phyloP scores from a whole-genome alignment of 2,329 filamentous ascomycete species.

The Chaetomiaceae sp. region DNA sequence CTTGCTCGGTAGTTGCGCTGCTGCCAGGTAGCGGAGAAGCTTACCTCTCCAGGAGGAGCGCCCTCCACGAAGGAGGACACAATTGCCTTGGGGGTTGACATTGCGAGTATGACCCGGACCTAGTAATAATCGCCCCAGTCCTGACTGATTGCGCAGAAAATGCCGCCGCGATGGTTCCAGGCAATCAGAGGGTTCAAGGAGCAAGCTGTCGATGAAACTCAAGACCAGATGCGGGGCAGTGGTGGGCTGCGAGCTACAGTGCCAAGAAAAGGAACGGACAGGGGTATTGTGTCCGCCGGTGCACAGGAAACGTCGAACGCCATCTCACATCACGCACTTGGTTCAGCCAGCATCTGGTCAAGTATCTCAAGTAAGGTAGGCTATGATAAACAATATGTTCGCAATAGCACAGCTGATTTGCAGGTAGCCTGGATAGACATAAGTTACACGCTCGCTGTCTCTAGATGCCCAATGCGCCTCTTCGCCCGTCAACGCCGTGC shows the following conservation, averaged over 20 bases:
- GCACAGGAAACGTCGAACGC: no score
- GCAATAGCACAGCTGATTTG: neutral
- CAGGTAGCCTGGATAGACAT: neutral
- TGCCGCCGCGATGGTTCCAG: neutral
- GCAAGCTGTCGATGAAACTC: neutral
- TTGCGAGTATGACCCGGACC: neutral
- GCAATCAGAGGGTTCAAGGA: neutral
- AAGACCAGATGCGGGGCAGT: neutral
- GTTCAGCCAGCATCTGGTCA: no score
- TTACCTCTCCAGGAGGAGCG: slow-evolving; percentile 92
- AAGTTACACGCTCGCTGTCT: neutral
- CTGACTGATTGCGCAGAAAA: neutral
- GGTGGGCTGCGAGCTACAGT: neutral
- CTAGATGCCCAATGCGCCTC: neutral
- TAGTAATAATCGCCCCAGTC: neutral
- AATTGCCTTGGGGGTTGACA: slow-evolving; percentile 42
- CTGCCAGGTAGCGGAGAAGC: slow-evolving; percentile 23
- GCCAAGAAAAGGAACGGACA: neutral
- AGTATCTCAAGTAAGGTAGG: no score
- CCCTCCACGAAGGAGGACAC: slow-evolving; percentile 86
- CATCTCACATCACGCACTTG: no score
- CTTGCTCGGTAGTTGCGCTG: neutral
- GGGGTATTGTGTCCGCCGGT: no score
- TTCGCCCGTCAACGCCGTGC: slow-evolving; percentile 15
- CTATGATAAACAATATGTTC: no score